Base-by-base conservation (phyloP, 805 yeast genomes). In the Candida corydali region DNA sequence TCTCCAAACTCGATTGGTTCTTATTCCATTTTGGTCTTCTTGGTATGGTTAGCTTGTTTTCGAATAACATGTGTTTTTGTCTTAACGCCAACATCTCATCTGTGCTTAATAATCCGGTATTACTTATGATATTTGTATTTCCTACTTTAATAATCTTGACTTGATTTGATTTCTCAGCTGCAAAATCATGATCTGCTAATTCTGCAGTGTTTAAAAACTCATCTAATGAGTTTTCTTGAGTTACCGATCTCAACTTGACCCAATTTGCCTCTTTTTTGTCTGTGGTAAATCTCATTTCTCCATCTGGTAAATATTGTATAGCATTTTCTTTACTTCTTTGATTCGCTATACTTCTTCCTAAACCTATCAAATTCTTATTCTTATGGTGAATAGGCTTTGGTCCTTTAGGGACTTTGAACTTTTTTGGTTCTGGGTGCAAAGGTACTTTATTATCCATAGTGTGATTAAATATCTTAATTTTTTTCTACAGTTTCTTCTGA, bases 131-230 rank as follows among this genome's bases (percentile, higher is more conserved):
- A 34, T 61, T 59, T 39, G 63, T 70, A 58, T 65, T 68, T 5
- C 85, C 86, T 41, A 85, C 80, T 54, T 82, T 78, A 48, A 93
- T 81, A 50, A 93, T 86, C 51, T 82, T 84, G 41, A 93, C 89
- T 47, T 82, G 86, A 31, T 82, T 79, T 40, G 80, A 73, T 53
- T 82, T 80, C 47, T 91, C 97, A 3, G 98, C 96, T 7, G 96
- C 80, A 64, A 93, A 93, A 64, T 93, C 98, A 15, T 91, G 88
- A 55, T 88, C 96, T 2, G 97, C 96, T 40, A 93, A 74, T 59
- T 87, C 95, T 1, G 98, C 99, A 6, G 97, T 91, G 53, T 81
- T 83, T 52, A 93, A 74, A 59, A 93, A 89, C 63, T 93, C 99
- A 62, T 93, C 98, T 39, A 93, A 63, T 1, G 97, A 82, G 48